Base-by-base conservation (phyloP, 2,329 filamentous ascomycete genomes). In the Dothistroma pini region DNA sequence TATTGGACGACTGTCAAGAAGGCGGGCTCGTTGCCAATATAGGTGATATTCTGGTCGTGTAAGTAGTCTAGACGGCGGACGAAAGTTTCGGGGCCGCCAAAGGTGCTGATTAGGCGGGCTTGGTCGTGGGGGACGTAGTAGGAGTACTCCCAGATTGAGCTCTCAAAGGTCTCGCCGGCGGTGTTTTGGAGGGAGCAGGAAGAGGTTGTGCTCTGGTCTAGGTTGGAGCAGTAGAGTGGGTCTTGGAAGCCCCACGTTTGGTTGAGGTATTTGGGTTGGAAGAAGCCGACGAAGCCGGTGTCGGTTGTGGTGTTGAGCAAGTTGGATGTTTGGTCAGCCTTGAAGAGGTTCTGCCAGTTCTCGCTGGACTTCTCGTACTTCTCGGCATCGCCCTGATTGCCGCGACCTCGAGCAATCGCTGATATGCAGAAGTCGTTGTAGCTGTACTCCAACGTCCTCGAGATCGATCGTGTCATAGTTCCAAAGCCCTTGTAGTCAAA, bases 341-440 rank as follows among this genome's bases (percentile, higher is more conserved):
- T 86, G 77, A 84, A 89, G 56, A 90, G 75, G 57, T 89, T 89
- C 62, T 79, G 76, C 88, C 88, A 91, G 69, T 89, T 87, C 1
- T 76, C 77, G 61, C 84, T 84, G 0, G 85, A 82, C 0, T 73
- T 71, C 0, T 83, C 69, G 66, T 90, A 78, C 16, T 76, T 66
- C 12, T 75, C 72, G 0, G 67, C 69, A 35, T 78, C 75, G 1
- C 74, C 76, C 0, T 66, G 58, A 9, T 77, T 72, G 0, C 77
- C 77, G 0, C 82, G 52, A 73, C 77, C 67, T 22, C 75, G 68
- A 0, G 81, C 81, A 8, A 79, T 71, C 1, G 71, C 63, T 1
- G 76, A 74, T 57, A 79, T 78, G 59, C 70, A 70, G 63, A 77
- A 78, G 67, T 78, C 76, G 53, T 78, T 76, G 68, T 78, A 79